These are phyloP conservation scores for Ocimum tenuiflorum DNA, from an alignment of 257 asterid genomes.

Conservation along the genomic window DNA sequence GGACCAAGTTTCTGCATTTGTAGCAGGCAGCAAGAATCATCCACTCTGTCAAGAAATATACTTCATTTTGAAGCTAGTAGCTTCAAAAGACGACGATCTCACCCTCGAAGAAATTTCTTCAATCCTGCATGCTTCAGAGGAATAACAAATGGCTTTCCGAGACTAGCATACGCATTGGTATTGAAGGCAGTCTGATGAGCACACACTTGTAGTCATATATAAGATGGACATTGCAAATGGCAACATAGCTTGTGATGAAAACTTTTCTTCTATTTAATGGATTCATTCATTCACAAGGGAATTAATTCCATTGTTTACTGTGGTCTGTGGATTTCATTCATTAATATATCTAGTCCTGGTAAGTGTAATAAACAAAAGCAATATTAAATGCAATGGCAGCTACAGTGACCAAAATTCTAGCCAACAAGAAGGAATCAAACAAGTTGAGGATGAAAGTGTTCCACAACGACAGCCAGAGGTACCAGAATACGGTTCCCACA, in stretches of 20 bases:
- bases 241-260: too few relatives aligned
- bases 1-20: conserved; percentile 57
- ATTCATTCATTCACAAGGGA: not conserved
- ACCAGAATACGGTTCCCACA: conserved; percentile 40
- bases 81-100: conserved; percentile 34
- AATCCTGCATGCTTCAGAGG: conserved; percentile 19
- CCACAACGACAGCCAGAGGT: conserved; percentile 68
- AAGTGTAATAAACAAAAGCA: conserved; percentile 27
- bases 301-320: too few relatives aligned
- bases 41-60: conserved; percentile 45
- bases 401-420: conserved; percentile 31
- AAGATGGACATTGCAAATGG: too few relatives aligned
- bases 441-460: conserved; percentile 30
- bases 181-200: not conserved
- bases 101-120: conserved; percentile 30
- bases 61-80: conserved; percentile 42
- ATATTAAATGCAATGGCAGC: conserved; percentile 29
- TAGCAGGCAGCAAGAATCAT: conserved; percentile 60
- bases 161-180: too few relatives aligned
- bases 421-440: conserved; percentile 36
- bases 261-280: not conserved
- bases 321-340: conserved; percentile 7
- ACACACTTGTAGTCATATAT: not conserved
- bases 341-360: conserved; percentile 25
- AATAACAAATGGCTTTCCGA: conserved; percentile 25